Percentiles rank a stretch among this genome's conserved stretches.
These are phyloP conservation scores for Hypoxylon perforatum DNA, from an alignment of 495 filamentous ascomycete species.

Conservation along the genomic window DNA sequence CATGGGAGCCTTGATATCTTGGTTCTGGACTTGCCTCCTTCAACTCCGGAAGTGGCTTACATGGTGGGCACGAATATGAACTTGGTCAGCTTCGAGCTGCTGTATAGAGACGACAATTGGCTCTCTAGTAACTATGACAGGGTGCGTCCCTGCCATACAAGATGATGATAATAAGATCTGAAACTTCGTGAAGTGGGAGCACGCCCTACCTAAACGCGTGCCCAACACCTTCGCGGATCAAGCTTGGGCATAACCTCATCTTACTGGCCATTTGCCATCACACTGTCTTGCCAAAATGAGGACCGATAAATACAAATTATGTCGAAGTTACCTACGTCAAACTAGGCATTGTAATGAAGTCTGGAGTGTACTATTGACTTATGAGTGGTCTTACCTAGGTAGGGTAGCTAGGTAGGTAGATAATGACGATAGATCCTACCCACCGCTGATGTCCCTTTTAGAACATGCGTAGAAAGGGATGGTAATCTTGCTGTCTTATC, in stretches of 20 bases:
- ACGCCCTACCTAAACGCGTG: background rate
- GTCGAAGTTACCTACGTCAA: background rate
- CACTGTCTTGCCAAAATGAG: constrained; percentile 16
- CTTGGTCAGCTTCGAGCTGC: constrained; percentile 8
- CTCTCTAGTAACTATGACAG: background rate
- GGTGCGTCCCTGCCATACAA: constrained; percentile 1
- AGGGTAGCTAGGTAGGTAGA: background rate
- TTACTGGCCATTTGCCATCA: constrained; percentile 3
- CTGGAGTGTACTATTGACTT: no score
- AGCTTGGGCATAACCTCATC: constrained; percentile 6
- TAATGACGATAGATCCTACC: background rate
- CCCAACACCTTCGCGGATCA: background rate
- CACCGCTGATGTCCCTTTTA: constrained; percentile 5
- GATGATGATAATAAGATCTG: constrained; percentile 19
- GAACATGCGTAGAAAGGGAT: background rate
- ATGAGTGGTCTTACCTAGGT: no score
- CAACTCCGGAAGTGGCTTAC: background rate
- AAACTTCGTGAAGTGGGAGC: constrained; percentile 3
- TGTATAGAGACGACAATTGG: constrained; percentile 8
- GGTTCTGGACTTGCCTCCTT: background rate
- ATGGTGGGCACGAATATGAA: background rate
- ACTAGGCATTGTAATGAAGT: background rate
- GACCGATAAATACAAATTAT: constrained; percentile 1
- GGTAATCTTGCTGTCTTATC: constrained; percentile 10
- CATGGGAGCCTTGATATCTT: background rate